phyloP scores from a whole-genome alignment of 2,329 filamentous ascomycete species.

The Emydomyces testavorans region DNA sequence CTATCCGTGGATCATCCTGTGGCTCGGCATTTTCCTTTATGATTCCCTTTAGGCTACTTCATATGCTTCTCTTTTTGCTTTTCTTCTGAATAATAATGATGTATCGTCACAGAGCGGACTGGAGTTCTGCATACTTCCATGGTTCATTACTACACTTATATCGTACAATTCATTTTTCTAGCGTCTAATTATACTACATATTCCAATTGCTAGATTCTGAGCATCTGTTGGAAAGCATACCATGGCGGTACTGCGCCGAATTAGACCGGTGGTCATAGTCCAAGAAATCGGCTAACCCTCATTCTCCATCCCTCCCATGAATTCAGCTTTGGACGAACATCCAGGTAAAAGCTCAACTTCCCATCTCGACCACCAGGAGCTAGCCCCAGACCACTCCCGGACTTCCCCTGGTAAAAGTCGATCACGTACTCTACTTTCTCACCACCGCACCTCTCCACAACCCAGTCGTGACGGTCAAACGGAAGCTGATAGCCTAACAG shows the following conservation, averaged over 20 bases:
- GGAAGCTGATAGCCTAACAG: slow-evolving; percentile 78
- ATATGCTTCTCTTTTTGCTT: not conserved
- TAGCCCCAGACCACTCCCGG: slow-evolving; percentile 29
- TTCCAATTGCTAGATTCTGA: not conserved
- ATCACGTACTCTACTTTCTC: slow-evolving; percentile 82
- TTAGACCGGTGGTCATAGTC: slow-evolving; percentile 26
- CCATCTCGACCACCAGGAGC: slow-evolving; percentile 22
- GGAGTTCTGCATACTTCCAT: not conserved
- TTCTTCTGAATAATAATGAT: not conserved
- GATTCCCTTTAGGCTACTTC: slow-evolving; percentile 5
- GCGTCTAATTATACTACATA: slow-evolving; percentile 4
- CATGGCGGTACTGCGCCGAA: no score
- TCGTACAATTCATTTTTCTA: slow-evolving; percentile 6
- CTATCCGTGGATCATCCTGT: no score
- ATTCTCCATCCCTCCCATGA: slow-evolving; percentile 50
- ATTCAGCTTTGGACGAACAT: slow-evolving; percentile 56
- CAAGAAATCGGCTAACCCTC: slow-evolving; percentile 40
- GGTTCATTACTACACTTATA: not conserved
- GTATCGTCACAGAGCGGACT: not conserved
- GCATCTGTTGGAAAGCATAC: not conserved
- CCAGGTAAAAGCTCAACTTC: slow-evolving; percentile 52
- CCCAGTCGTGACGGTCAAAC: slow-evolving; percentile 96
- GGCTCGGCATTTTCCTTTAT: slow-evolving; percentile 1
- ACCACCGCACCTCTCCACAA: slow-evolving; percentile 76
- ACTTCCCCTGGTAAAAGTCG: slow-evolving; percentile 81